phyloP scores from a whole-genome alignment of 208 protist species.

The Crithidia sp. region DNA sequence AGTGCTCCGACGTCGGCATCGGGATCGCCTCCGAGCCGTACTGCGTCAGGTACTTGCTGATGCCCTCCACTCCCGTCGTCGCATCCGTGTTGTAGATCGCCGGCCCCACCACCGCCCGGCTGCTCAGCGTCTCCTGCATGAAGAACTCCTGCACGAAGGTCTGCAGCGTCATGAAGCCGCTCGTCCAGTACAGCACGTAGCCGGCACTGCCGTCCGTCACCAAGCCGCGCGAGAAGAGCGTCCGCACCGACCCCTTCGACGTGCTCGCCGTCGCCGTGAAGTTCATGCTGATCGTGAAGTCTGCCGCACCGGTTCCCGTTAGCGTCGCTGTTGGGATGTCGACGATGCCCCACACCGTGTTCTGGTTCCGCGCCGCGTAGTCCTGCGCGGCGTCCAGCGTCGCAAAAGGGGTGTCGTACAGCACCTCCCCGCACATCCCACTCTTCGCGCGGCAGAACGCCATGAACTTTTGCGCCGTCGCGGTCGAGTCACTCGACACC shows the following conservation, averaged over 20 bases:
- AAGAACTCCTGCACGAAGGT: conserved; percentile 73
- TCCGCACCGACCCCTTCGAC: conserved; percentile 34
- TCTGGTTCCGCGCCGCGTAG: conserved; percentile 53
- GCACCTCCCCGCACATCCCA: conserved; percentile 54
- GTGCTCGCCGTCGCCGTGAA: conserved; percentile 82
- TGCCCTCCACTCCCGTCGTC: conserved; percentile 27
- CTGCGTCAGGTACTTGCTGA: conserved; percentile 44
- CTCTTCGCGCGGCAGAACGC: conserved; percentile 49
- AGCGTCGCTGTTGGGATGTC: conserved; percentile 43
- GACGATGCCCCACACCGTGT: conserved; percentile 80
- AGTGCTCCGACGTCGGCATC: conserved; percentile 59
- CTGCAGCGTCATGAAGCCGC: conserved; percentile 87
- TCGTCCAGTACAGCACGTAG: conserved; percentile 74
- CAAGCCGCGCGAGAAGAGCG: conserved; percentile 46
- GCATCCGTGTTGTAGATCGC: conserved; percentile 13
- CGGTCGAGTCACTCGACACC: conserved; percentile 46
- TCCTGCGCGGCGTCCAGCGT: conserved; percentile 50
- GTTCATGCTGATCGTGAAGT: conserved; percentile 91
- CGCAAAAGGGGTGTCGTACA: conserved; percentile 46
- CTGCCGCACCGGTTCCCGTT: conserved; percentile 7
- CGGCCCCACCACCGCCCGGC: conserved; percentile 3
- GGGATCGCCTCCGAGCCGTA: conserved; percentile 48
- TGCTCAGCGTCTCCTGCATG: conserved; percentile 28
- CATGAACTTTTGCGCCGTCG: conserved; percentile 51
- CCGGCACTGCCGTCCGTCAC: conserved; percentile 32